Conservation (phyloP, 2,329 filamentous ascomycete species). For the Ceratocystis diversiconidia region DNA sequence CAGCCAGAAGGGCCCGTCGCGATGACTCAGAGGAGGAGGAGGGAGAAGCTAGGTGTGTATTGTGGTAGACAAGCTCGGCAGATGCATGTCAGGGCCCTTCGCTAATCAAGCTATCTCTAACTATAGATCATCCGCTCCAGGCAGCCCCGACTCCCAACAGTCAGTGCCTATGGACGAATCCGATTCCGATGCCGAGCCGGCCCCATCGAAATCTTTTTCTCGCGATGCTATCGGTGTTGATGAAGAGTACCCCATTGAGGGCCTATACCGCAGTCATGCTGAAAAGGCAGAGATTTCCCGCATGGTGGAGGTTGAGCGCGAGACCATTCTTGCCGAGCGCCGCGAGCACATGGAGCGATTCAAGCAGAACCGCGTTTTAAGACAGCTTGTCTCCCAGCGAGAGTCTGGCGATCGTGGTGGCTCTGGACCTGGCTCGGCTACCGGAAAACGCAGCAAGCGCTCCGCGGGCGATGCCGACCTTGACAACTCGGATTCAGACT, state of each 20-base stretch:
- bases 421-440: slow-evolving; percentile 25
- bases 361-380: slow-evolving; percentile 68
- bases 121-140: slow-evolving; percentile 51
- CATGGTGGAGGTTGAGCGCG: slow-evolving; percentile 80
- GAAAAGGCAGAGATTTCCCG: slow-evolving; percentile 69
- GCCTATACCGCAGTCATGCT: slow-evolving; percentile 59
- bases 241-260: slow-evolving; percentile 72
- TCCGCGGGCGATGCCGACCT: slow-evolving; percentile 67
- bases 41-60: slow-evolving; percentile 46
- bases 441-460: slow-evolving; percentile 53
- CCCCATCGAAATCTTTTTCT: slow-evolving; percentile 29
- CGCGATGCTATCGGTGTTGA: slow-evolving; percentile 36
- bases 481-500: slow-evolving; percentile 56
- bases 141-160: slow-evolving; percentile 59
- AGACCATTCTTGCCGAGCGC: slow-evolving; percentile 78
- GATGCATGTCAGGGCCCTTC: not conserved
- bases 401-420: slow-evolving; percentile 45
- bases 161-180: slow-evolving; percentile 87
- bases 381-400: slow-evolving; percentile 55
- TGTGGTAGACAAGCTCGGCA: not conserved
- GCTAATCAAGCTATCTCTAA: not conserved
- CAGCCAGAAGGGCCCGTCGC: slow-evolving; percentile 29
- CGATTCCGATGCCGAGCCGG: slow-evolving; percentile 45
- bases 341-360: slow-evolving; percentile 68
- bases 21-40: slow-evolving; percentile 47